Evolutionary conservation across 495 filamentous ascomycete genomes (phyloP).

Genomic region (Penicillium macrosclerotiorum): DNA sequence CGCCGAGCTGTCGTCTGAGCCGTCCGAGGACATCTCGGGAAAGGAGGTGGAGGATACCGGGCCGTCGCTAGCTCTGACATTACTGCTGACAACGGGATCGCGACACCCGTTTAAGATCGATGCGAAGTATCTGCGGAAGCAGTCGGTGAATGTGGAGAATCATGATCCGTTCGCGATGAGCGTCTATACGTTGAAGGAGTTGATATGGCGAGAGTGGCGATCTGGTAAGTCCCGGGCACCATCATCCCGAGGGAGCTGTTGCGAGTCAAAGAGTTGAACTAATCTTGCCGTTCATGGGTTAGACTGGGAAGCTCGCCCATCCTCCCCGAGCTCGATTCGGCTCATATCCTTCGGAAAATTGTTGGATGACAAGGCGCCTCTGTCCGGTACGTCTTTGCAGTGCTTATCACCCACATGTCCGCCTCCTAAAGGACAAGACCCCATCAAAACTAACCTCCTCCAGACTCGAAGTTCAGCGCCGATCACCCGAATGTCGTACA

Average conservation of each 20-base stretch:
- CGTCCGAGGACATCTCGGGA: slow-evolving; percentile 36
- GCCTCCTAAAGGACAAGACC: too few species aligned
- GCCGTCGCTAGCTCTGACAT: slow-evolving; percentile 58
- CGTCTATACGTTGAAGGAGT: slow-evolving; percentile 86
- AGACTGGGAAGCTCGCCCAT: slow-evolving; percentile 86
- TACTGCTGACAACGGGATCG: slow-evolving; percentile 76
- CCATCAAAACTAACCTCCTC: not conserved
- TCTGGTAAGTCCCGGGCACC: slow-evolving; percentile 47
- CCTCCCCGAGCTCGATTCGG: slow-evolving; percentile 79
- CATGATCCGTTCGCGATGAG: slow-evolving; percentile 84
- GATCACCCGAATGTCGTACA: slow-evolving; percentile 81
- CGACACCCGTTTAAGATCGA: slow-evolving; percentile 86
- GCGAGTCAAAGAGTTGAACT: not conserved
- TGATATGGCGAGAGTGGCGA: slow-evolving; percentile 88
- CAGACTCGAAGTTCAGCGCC: slow-evolving; percentile 76
- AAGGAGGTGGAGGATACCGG: slow-evolving; percentile 47
- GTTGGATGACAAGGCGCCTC: slow-evolving; percentile 77
- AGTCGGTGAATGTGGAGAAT: slow-evolving; percentile 70
- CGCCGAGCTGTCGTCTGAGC: slow-evolving; percentile 30
- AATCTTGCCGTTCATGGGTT: slow-evolving; percentile 3
- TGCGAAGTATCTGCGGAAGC: slow-evolving; percentile 77
- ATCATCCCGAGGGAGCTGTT: not conserved
- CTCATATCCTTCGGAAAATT: slow-evolving; percentile 87
- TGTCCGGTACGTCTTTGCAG: slow-evolving; percentile 72
- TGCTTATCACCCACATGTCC: too few species aligned